Evolutionary conservation across 140 eudicot genomes (phyloP), one percentile per base, ranked within the genome.

Genomic region (Bidens hawaiensis): DNA sequence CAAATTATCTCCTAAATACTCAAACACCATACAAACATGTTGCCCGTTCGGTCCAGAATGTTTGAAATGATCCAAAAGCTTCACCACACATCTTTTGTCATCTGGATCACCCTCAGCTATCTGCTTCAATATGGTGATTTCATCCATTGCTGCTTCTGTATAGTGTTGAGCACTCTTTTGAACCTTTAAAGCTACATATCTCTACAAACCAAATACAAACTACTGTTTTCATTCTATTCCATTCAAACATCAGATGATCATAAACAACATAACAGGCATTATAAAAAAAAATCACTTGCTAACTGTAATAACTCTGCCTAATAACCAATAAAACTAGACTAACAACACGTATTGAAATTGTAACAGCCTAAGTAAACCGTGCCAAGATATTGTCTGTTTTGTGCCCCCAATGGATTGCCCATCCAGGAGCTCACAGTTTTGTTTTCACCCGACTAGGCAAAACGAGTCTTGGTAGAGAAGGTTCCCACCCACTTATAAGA

Each of bases 81-180:
- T 86, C 64, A 90, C 97, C 31, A 90, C 97, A 68, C 83, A 69
- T 62, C 78, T 84, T 53, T 79, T 73, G 65, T 84, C 96, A 26
- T 84, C 90, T 6, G 88, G 94, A 61, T 90, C 97, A 8, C 94
- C 96, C 41, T 86, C 96, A 7, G 90, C 88, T 49, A 82, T 78
- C 77, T 83, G 86, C 72, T 86, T 80, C 53, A 90, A 70, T 16
- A 90, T 90, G 14, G 87, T 82, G 47, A 90, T 87, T 46, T 90
- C 97, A 31, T 87, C 96, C 94, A 87, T 82, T 40, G 97, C 97
- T n/a, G 97, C 97, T 46, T 90, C 94, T 0, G 96, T 81, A 73
- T 86, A 87, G 65, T 86, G 96, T 52, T 82, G 95, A 43, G 18
- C 50, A 43, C 50, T 43, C 50, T 43, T 43, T 15, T 43, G 50